Percentiles rank a stretch among this genome's conserved stretches.
Conservation (phyloP, 1,284 basidiomycete genomes). For the Moesziomyces parantarcticus region DNA sequence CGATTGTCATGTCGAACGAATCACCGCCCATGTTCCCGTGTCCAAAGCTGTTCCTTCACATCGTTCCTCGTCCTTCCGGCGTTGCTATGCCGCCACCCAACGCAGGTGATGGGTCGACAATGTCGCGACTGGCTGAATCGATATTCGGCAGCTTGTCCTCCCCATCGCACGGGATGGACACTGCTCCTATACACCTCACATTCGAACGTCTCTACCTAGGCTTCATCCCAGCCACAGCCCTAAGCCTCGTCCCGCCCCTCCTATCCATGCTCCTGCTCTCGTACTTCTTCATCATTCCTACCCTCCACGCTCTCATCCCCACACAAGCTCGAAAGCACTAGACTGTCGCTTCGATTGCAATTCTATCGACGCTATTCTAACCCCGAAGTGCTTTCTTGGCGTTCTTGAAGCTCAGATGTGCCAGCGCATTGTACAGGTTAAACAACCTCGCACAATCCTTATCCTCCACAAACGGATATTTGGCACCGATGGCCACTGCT, state of each 20-base stretch:
- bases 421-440: constrained; percentile 71
- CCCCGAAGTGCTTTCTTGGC: constrained; percentile 41
- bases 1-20: constrained; percentile 16
- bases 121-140: background rate
- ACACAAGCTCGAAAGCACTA: background rate
- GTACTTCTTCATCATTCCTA: background rate
- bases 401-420: constrained; percentile 67
- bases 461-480: constrained; percentile 69
- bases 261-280: background rate
- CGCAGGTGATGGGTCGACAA: too few relatives aligned
- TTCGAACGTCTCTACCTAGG: constrained; percentile 2
- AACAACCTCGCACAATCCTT: constrained; percentile 71
- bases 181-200: constrained; percentile 7
- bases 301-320: background rate
- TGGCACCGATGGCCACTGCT: constrained; percentile 74
- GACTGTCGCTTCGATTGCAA: too few relatives aligned
- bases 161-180: background rate
- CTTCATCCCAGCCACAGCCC: background rate
- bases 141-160: background rate
- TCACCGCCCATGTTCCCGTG: constrained; percentile 19
- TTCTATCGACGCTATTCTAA: background rate
- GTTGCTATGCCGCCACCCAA: background rate
- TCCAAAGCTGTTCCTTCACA: constrained; percentile 22
- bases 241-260: background rate
- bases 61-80: background rate